phyloP scores from a whole-genome alignment of 257 asterid species.

The Gentiana macrophylla region DNA sequence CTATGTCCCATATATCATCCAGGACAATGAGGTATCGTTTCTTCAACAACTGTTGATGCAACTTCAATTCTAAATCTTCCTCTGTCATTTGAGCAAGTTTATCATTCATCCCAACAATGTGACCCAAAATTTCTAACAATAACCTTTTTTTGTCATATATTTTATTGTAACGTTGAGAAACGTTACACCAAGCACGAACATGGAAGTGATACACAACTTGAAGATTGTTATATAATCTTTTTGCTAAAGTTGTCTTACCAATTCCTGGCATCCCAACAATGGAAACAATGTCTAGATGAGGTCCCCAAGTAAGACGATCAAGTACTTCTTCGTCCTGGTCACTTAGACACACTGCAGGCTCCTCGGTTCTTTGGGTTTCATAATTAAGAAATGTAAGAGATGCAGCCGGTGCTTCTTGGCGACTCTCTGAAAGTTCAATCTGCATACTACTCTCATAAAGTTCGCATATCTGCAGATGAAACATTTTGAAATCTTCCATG shows the following conservation, averaged over 20 bases:
- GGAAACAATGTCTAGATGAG: background rate
- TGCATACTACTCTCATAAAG: background rate
- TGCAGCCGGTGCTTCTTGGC: background rate
- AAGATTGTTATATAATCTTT: background rate
- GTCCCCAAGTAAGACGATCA: background rate
- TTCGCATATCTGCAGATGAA: background rate
- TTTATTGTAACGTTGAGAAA: background rate
- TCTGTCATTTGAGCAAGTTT: background rate
- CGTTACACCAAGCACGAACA: background rate
- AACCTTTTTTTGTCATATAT: background rate
- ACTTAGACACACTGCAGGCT: background rate
- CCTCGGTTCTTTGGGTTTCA: background rate
- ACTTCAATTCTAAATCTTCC: background rate
- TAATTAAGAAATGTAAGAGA: no score
- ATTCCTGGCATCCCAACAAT: constrained; percentile 5
- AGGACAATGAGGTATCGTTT: constrained; percentile 10
- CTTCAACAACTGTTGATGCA: constrained; percentile 1
- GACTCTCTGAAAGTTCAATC: background rate
- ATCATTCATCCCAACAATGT: background rate
- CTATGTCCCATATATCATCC: constrained; percentile 11
- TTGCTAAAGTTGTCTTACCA: constrained; percentile 6
- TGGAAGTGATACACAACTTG: background rate
- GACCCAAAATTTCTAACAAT: constrained; percentile 6
- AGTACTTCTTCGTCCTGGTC: background rate
- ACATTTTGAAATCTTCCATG: background rate